A percentile compares a stretch with the other conserved stretches of the same genome.
Conservation (phyloP, 371 early-diverging fungal genomes). For the Mucor racemosus region DNA sequence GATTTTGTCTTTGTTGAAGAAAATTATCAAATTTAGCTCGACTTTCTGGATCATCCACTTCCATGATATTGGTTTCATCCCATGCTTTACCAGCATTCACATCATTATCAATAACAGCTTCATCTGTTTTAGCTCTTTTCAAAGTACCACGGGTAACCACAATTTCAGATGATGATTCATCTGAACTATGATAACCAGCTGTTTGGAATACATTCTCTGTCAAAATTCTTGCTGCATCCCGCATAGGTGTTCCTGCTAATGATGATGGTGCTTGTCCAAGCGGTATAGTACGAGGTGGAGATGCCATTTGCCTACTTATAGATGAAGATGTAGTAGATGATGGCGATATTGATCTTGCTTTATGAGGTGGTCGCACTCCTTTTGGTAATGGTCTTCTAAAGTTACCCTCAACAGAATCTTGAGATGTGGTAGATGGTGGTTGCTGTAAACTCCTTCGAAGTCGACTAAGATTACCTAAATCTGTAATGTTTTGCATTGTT, state of each 20-base stretch:
- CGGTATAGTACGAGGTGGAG: constrained; percentile 47
- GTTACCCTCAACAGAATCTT: not conserved
- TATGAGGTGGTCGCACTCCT: not conserved
- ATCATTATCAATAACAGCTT: not conserved
- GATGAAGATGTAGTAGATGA: not conserved
- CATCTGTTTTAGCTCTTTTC: not conserved
- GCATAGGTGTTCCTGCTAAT: constrained; percentile 39
- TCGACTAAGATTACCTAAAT: not conserved
- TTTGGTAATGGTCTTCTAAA: no score
- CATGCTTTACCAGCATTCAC: not conserved
- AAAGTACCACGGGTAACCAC: not conserved
- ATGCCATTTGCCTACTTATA: not conserved
- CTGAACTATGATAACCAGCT: constrained; percentile 20
- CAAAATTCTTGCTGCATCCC: constrained; percentile 40
- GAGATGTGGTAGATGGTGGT: not conserved
- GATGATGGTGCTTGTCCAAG: constrained; percentile 31
- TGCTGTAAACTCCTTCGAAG: constrained; percentile 2
- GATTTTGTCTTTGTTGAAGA: constrained; percentile 3
- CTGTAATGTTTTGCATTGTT: not conserved
- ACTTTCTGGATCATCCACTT: constrained; percentile 13
- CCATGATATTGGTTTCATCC: constrained; percentile 11
- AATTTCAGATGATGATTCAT: constrained; percentile 4
- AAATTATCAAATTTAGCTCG: constrained; percentile 8
- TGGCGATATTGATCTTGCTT: not conserved
- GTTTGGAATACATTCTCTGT: constrained; percentile 34